Evolutionary conservation across 2,329 filamentous ascomycete genomes (phyloP), one percentile per base, ranked within the genome.

Genomic region (Aureobasidium sp.): DNA sequence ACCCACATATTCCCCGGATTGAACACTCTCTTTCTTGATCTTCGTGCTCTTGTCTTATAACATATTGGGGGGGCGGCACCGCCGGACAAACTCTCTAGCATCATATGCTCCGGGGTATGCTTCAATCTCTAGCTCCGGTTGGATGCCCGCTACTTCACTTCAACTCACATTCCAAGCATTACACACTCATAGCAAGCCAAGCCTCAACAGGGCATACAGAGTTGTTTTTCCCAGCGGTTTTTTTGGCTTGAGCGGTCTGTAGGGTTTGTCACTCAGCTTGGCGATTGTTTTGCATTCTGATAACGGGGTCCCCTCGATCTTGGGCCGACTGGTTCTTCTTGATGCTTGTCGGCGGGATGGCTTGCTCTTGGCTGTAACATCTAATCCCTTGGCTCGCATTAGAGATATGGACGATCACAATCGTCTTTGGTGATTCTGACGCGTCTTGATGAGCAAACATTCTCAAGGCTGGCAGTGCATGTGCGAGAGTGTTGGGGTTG

Each of bases 351-450:
- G 39, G 5, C 34, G 39, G 40, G 29, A 47, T 30, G 51, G 40
- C 51, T 45, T 47, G 8, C 16, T 32, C 51, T 53, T 53, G 51
- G 51, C 51, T 53, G 51, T 53, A 38, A 44, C 51, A 47, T 53
- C 17, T 24, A 30, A 37, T 38, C 30, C 51, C 51, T 53, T 53
- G 51, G 51, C 51, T 41, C 34, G 34, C 40, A 53, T 47, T 27
- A 30, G 40, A 47, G 51, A 45, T 45, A 44, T 53, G 40, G 51
- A n/a, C 34, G 51, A 53, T 53, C 51, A 30, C 27, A 22, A 51
- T 32, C 48, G 48, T 24, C 48, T 24, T 22, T 8, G 25, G 37
- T 41, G 35, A 12, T 51, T 39, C 48, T 51, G 48, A 51, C 48
- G 48, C 48, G 48, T 51, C 35, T 25, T 41, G 48, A 40, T 34